Conservation (phyloP, 306 rosid genomes). For the Vigna angularis region DNA sequence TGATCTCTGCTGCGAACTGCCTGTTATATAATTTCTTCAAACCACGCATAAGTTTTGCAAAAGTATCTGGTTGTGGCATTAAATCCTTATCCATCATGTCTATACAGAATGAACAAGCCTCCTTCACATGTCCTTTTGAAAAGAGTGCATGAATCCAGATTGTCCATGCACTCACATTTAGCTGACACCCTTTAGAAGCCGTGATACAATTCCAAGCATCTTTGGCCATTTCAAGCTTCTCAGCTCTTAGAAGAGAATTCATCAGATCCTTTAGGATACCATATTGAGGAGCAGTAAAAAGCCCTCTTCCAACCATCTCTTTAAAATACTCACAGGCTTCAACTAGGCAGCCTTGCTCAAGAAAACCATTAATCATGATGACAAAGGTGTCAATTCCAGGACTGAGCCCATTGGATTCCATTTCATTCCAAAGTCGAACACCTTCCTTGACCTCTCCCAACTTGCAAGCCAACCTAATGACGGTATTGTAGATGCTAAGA, state of each 20-base stretch:
- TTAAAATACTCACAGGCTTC: slow-evolving; percentile 87
- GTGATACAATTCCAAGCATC: slow-evolving; percentile 77
- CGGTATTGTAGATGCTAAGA: slow-evolving; percentile 67
- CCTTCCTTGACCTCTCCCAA: slow-evolving; percentile 80
- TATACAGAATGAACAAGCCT: slow-evolving; percentile 83
- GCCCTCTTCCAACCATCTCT: slow-evolving; percentile 84
- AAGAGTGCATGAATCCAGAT: slow-evolving; percentile 90
- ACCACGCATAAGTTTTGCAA: slow-evolving; percentile 84
- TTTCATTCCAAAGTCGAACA: slow-evolving; percentile 75
- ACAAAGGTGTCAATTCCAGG: slow-evolving; percentile 76
- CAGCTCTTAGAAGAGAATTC: slow-evolving; percentile 72
- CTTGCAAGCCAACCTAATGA: slow-evolving; percentile 80
- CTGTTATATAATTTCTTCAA: slow-evolving; percentile 73
- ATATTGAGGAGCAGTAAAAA: slow-evolving; percentile 68
- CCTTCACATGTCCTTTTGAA: slow-evolving; percentile 83
- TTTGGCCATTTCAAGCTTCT: slow-evolving; percentile 85
- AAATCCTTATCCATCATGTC: slow-evolving; percentile 83
- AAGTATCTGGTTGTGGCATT: slow-evolving; percentile 88
- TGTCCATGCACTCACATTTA: slow-evolving; percentile 82
- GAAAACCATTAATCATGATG: slow-evolving; percentile 84
- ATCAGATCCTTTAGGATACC: slow-evolving; percentile 78
- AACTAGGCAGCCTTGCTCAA: slow-evolving; percentile 65
- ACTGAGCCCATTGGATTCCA: slow-evolving; percentile 67
- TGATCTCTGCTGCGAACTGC: slow-evolving; percentile 80
- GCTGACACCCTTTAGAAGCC: slow-evolving; percentile 60